Conservation (phyloP, 805 yeast genomes). For the Candida dajiaensis region DNA sequence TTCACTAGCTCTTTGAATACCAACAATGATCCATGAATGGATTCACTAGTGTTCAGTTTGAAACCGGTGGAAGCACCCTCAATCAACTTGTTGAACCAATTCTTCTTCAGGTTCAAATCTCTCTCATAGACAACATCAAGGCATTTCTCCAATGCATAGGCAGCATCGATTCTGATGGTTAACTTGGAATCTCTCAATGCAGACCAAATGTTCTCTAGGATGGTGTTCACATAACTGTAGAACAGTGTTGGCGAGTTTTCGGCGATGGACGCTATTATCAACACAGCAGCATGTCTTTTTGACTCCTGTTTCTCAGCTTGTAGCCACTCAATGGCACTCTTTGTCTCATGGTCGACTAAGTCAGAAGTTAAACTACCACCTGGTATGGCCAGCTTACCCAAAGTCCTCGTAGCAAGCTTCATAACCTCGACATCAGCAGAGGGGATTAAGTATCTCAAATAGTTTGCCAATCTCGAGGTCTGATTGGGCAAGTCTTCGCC, state of each 20-base stretch:
- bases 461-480: conserved; percentile 87
- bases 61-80: conserved; percentile 63
- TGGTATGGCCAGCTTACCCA: conserved; percentile 85
- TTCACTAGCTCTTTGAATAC: conserved; percentile 75
- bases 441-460: conserved; percentile 71
- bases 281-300: conserved; percentile 85
- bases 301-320: conserved; percentile 82
- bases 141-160: conserved; percentile 72
- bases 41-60: conserved; percentile 48
- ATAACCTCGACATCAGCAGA: conserved; percentile 80
- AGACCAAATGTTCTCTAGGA: conserved; percentile 80
- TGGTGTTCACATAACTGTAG: conserved; percentile 70
- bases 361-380: conserved; percentile 89
- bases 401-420: conserved; percentile 78
- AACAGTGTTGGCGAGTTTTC: conserved; percentile 80
- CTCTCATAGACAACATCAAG: conserved; percentile 74
- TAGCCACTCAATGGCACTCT: conserved; percentile 85
- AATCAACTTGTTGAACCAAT: conserved; percentile 69
- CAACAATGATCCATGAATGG: conserved; percentile 81
- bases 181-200: conserved; percentile 78
- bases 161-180: conserved; percentile 76
- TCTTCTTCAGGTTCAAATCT: conserved; percentile 61
- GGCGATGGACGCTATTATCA: conserved; percentile 78
- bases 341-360: conserved; percentile 88
- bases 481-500: conserved; percentile 85